Percentiles rank a stretch among this genome's conserved stretches.
phyloP scores from a whole-genome alignment of 176 grass and related monocot species.

The Paspalum notatum region DNA sequence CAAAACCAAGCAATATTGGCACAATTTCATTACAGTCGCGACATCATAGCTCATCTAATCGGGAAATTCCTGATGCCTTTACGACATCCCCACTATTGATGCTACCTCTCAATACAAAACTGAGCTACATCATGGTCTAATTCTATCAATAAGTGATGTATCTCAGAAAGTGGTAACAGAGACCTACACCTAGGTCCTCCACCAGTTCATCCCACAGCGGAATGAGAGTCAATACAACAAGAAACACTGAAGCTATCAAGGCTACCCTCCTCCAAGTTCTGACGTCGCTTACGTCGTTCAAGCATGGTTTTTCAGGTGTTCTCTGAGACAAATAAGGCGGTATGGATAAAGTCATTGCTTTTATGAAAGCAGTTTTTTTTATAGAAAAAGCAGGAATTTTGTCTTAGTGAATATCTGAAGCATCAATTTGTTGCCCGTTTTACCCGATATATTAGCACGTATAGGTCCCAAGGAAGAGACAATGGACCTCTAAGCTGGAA shows the following conservation, averaged over 20 bases:
- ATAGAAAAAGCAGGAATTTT: background rate
- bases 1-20: too few relatives aligned
- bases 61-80: background rate
- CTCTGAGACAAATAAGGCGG: slow-evolving; percentile 54
- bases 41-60: slow-evolving; percentile 1
- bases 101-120: slow-evolving; percentile 51
- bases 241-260: slow-evolving; percentile 59
- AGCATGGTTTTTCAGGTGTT: slow-evolving; percentile 84
- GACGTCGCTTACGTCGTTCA: slow-evolving; percentile 90
- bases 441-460: slow-evolving; percentile 98
- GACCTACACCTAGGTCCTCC: slow-evolving; percentile 90
- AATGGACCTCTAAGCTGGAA: slow-evolving; percentile 76
- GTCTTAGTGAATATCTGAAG: background rate
- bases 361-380: background rate
- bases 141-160: slow-evolving; percentile 16
- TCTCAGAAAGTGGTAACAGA: slow-evolving; percentile 77
- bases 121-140: slow-evolving; percentile 39
- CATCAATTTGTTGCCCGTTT: background rate
- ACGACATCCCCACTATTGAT: slow-evolving; percentile 16
- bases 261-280: slow-evolving; percentile 84
- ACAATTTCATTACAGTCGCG: background rate
- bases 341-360: background rate
- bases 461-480: slow-evolving; percentile 98
- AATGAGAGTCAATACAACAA: slow-evolving; percentile 85
- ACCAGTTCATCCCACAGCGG: slow-evolving; percentile 93